These are phyloP conservation scores for Kodamaea suecica DNA, from an alignment of 1,139 yeast species.

Conservation along the genomic window DNA sequence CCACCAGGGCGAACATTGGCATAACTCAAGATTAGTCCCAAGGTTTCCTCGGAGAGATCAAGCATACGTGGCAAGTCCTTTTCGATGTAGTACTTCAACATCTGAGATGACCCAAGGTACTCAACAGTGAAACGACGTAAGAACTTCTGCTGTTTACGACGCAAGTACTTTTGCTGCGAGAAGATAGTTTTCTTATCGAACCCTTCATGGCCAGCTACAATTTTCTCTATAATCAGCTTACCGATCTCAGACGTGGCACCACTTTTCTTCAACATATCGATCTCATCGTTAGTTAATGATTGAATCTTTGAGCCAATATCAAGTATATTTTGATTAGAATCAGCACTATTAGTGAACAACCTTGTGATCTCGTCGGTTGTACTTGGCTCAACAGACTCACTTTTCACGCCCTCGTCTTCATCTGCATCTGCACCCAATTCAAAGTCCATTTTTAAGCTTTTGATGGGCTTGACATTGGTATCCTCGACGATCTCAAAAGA, in stretches of 20 bases:
- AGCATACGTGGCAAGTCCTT: constrained; percentile 70
- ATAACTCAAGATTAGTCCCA: constrained; percentile 71
- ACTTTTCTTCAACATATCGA: constrained; percentile 71
- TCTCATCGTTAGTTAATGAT: constrained; percentile 67
- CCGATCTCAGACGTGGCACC: constrained; percentile 65
- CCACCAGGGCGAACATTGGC: constrained; percentile 91
- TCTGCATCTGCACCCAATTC: constrained; percentile 14
- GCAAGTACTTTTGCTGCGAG: constrained; percentile 88
- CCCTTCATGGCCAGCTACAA: constrained; percentile 79
- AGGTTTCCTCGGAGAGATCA: constrained; percentile 79
- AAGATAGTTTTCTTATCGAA: constrained; percentile 86
- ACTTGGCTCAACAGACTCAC: constrained; percentile 26
- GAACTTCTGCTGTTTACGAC: constrained; percentile 89
- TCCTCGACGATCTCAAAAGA: constrained; percentile 79
- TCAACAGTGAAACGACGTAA: constrained; percentile 81
- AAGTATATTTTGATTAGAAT: constrained; percentile 65
- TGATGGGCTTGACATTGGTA: constrained; percentile 49
- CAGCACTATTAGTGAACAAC: constrained; percentile 46
- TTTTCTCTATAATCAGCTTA: constrained; percentile 76
- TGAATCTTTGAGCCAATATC: constrained; percentile 79
- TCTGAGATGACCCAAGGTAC: constrained; percentile 70
- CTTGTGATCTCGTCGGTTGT: constrained; percentile 39
- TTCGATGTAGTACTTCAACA: constrained; percentile 70
- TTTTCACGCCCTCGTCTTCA: constrained; percentile 25
- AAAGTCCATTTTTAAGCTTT: constrained; percentile 22